Evolutionary conservation across 2,329 filamentous ascomycete species (phyloP), one percentile per base, ranked within the genome.

Genomic region (Xylaria hypoxylon): DNA sequence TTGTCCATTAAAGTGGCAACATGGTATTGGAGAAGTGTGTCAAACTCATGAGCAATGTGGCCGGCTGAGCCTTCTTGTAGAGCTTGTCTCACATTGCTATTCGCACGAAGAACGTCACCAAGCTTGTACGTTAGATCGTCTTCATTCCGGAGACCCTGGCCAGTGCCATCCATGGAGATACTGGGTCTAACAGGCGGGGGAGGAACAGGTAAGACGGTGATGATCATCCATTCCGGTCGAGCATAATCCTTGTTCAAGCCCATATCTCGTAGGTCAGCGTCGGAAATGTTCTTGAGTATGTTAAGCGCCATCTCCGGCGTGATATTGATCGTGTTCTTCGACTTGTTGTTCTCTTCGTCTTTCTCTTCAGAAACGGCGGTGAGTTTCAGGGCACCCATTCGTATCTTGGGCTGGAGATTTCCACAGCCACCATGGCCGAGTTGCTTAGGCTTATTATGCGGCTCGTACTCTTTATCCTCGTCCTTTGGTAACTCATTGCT

Each of bases 1-100:
- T 99, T 99, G 81, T 99, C 96, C 96, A 99, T 99, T 81, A 97
- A 97, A 0, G 96, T 99, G 48, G 96, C 96, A 67, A 99, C 94
- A 76, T 99, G 96, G 77, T 97, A 99, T 77, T 99, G 96, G 42
- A 99, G 84, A 35, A 99, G 83, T 70, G 91, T 89, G 79, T 97
- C 93, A 65, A 97, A 98, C 75, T 99, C 96, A 65, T 90, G 88
- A 17, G 94, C 89, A 71, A 98, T 93, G 80, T 99, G 96, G 70
- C 92, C 90, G 0, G 96, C 94, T 3, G 94, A 94, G 64, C 96
- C 96, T 79, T 97, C 94, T 65, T 92, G 89, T 75, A 97, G 93
- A 67, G 94, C 96, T 73, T 96, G 91, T 72, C 92, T 90, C 63
- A 99, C 94, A 74, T 97, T 97, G 73, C 92, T 91, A 82, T 99